phyloP scores from a whole-genome alignment of 1,284 basidiomycete genomes.

The Ganoderma sinense region DNA sequence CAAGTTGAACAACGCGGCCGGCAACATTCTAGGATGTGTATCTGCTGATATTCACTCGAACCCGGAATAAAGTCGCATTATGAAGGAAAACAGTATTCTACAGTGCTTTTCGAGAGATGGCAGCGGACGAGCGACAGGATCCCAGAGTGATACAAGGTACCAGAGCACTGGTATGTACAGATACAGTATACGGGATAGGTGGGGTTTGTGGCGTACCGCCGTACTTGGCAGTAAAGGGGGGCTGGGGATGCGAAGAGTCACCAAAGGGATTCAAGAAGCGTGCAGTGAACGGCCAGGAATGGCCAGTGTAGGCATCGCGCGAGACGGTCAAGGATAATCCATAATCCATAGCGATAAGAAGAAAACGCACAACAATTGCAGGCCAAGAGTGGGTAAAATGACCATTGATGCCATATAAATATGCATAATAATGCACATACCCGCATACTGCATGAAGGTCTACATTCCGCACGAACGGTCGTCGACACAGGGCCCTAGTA shows the following conservation, averaged over 20 bases:
- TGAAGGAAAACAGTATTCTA: not conserved
- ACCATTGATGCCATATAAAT: not conserved
- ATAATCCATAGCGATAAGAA: no score
- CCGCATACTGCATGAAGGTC: not conserved
- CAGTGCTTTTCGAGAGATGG: not conserved
- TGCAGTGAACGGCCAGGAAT: no score
- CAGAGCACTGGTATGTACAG: not conserved
- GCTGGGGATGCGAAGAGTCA: no score
- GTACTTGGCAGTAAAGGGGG: no score
- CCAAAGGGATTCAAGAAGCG: no score
- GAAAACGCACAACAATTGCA: no score
- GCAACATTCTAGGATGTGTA: no score
- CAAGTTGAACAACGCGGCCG: no score
- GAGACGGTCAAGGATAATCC: no score
- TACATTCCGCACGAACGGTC: not conserved
- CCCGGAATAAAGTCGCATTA: not conserved
- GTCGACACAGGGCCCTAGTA: not conserved
- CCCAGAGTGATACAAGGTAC: not conserved
- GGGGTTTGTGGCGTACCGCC: not conserved
- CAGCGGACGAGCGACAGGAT: not conserved
- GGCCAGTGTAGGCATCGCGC: no score
- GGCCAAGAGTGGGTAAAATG: no score
- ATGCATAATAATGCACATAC: not conserved
- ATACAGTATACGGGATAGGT: not conserved
- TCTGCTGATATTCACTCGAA: no score